Percentiles rank a stretch among this genome's conserved stretches.
Evolutionary conservation across 2,329 filamentous ascomycete species (phyloP).

Genomic region (Colletotrichum tabaci): DNA sequence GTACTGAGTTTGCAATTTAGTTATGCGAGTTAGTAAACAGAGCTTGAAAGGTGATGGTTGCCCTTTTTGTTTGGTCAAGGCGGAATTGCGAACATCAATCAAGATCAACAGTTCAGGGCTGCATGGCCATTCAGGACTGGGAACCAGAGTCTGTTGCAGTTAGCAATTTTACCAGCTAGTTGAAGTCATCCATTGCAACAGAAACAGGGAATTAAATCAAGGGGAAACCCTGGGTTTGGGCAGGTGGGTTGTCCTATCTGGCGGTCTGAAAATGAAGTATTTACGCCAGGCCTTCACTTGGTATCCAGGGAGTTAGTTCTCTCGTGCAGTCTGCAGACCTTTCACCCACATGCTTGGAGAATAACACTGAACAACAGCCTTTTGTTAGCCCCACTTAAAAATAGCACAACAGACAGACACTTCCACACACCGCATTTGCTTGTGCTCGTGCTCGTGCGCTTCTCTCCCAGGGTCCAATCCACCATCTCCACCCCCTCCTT

Average conservation of each 20-base stretch:
- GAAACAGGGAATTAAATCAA: not conserved
- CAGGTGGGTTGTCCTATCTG: no score
- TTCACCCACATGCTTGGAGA: conserved; percentile 12
- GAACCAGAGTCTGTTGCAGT: no score
- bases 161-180: no score
- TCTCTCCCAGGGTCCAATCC: conserved; percentile 15
- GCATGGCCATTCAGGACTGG: no score
- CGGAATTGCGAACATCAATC: no score
- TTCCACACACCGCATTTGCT: conserved; percentile 16
- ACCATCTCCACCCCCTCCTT: conserved; percentile 12
- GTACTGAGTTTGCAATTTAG: no score
- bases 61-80: no score
- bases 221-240: no score
- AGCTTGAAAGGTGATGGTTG: no score
- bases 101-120: no score
- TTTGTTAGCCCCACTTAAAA: conserved; percentile 16
- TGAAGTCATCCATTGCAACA: not conserved
- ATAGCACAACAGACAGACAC: not conserved
- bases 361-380: not conserved
- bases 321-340: not conserved
- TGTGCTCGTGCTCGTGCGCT: not conserved
- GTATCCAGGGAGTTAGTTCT: not conserved
- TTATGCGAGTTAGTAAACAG: no score
- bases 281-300: not conserved
- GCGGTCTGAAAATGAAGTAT: not conserved